Base-by-base conservation (phyloP, 2,329 filamentous ascomycete genomes). In the Madurella fahalii region DNA sequence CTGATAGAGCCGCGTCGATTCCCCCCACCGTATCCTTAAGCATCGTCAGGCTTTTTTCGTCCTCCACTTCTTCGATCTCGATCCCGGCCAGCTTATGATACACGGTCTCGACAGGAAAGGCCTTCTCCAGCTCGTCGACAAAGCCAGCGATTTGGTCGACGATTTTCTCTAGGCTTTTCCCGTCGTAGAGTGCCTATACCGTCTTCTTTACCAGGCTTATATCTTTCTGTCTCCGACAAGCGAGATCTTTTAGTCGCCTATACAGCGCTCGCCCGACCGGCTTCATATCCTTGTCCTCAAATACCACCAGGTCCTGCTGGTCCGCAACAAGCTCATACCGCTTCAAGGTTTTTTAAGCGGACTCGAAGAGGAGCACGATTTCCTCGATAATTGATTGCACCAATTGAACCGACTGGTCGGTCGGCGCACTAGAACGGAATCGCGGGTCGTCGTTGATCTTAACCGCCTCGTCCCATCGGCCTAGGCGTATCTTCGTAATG, bases 381-480 rank as follows among this genome's bases (percentile, higher is more conserved):
- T 67, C 54, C 50, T 63, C 62, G 9, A 69, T 53, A 9, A 67
- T 60, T 9, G 43, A 51, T 25, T 56, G 54, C 31, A 48, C 59
- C 31, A 56, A 48, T 40, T 50, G 50, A 25, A 51, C 46, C 50
- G 53, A 46, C 39, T 48, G 32, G n/a, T 65, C 59, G 12, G 40
- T 13, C 5, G 63, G 56, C 13, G 47, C n/a, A 13, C 34, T 34
- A 9, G 54, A 53, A 5, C 39, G 40, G 44, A 66, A 69, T 0
- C 58, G 60, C 8, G 56, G 53, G 34, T 37, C 34, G 13, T 37
- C 34, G 13, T 37, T 37, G 34, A 37, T 37, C 34, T 37, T 37
- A 11, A 69, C 62, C 7, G 67, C 64, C 37, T 69, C 52, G 18
- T 69, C 71, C 68, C 68, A 74, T 57, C 70, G 61, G 9, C 61